These are phyloP conservation scores for Gossypium turneri DNA, from an alignment of 345 rosid genomes.

Conservation along the genomic window DNA sequence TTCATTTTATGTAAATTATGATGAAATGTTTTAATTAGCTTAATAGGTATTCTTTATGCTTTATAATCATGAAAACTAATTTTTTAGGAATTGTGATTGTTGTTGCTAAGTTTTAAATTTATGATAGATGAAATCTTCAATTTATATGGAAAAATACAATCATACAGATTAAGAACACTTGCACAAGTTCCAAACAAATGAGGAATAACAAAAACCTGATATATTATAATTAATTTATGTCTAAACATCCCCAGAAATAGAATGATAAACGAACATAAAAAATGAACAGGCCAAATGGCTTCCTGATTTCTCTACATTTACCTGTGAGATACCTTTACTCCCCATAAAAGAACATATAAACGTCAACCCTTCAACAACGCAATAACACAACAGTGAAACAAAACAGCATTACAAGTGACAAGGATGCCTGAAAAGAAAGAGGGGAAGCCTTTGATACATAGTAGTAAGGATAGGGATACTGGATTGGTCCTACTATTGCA, in stretches of 20 bases:
- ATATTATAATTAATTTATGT: neutral
- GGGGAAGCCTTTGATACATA: constrained; percentile 39
- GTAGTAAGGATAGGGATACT: constrained; percentile 52
- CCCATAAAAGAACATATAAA: neutral
- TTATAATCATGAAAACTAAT: too few relatives aligned
- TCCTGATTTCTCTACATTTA: neutral
- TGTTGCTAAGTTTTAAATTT: too few relatives aligned
- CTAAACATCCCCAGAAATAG: neutral
- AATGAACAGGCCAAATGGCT: neutral
- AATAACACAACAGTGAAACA: neutral
- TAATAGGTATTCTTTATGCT: too few relatives aligned
- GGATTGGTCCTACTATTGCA: constrained; percentile 14
- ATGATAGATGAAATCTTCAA: too few relatives aligned
- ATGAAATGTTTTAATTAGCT: too few relatives aligned
- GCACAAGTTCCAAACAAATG: too few relatives aligned
- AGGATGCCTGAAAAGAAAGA: constrained; percentile 13
- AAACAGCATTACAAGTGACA: constrained; percentile 3
- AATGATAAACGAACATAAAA: neutral
- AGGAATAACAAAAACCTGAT: neutral
- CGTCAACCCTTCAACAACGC: neutral
- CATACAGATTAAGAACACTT: too few relatives aligned
- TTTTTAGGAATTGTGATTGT: too few relatives aligned
- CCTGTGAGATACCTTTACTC: neutral
- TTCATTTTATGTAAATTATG: too few relatives aligned
- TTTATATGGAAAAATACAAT: too few relatives aligned